Evolutionary conservation across 306 rosid species (phyloP).

Genomic region (Glycine soja): DNA sequence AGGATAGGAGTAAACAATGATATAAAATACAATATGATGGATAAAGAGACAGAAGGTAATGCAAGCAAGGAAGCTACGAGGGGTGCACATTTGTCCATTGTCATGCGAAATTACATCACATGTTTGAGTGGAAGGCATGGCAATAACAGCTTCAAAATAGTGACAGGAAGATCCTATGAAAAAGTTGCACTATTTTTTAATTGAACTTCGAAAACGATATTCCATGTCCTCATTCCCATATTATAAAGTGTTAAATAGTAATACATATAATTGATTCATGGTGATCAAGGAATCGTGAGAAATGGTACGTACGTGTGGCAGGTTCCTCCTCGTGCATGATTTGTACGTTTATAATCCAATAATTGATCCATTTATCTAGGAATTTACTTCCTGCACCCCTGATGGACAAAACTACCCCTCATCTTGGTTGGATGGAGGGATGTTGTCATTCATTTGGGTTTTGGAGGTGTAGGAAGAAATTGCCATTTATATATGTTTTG

Average conservation of each 20-base stretch:
- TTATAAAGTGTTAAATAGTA: not conserved
- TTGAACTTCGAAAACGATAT: conserved; percentile 51
- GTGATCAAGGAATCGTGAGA: too few relatives aligned
- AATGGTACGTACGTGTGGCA: too few relatives aligned
- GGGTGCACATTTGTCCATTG: conserved; percentile 46
- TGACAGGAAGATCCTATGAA: conserved; percentile 47
- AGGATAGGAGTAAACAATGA: not conserved
- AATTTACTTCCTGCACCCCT: too few relatives aligned
- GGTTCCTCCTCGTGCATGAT: too few relatives aligned
- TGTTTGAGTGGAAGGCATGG: conserved; percentile 44
- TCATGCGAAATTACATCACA: conserved; percentile 12
- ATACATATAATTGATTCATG: too few relatives aligned
- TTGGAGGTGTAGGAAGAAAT: too few relatives aligned
- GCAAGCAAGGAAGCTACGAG: conserved; percentile 25
- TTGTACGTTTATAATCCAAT: too few relatives aligned
- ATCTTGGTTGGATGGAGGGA: too few relatives aligned
- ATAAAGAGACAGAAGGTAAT: not conserved
- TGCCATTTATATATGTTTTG: too few relatives aligned
- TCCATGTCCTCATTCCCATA: conserved; percentile 33
- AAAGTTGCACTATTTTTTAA: conserved; percentile 41
- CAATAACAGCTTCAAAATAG: conserved; percentile 30
- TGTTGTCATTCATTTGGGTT: too few relatives aligned
- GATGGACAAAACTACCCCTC: too few relatives aligned
- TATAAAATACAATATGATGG: not conserved
- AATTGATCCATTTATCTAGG: too few relatives aligned